Conservation (phyloP, 2,329 filamentous ascomycete species). For the Fusarium heterosporum region DNA sequence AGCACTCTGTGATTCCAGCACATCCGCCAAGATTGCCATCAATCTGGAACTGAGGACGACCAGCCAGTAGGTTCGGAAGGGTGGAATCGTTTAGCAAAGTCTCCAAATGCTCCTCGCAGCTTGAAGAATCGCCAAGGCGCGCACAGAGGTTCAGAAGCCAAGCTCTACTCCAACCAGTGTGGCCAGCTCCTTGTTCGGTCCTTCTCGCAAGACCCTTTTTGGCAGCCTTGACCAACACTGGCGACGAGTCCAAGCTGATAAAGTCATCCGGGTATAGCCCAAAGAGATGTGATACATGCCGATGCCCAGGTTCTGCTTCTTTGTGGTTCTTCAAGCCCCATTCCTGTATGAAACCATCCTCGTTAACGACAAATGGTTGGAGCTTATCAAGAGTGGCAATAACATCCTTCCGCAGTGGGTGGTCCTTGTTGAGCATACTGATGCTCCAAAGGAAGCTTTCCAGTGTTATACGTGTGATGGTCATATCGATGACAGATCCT, state of each 20-base stretch:
- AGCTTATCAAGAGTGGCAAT: constrained; percentile 12
- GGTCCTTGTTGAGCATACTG: constrained; percentile 20
- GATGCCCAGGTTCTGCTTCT: constrained; percentile 60
- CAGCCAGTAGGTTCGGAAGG: constrained; percentile 37
- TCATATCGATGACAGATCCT: constrained; percentile 45
- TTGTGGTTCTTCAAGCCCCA: constrained; percentile 53
- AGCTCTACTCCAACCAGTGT: constrained; percentile 64
- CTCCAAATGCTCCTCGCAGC: constrained; percentile 33
- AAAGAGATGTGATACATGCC: constrained; percentile 64
- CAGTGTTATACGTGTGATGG: constrained; percentile 37
- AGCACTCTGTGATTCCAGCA: constrained; percentile 40
- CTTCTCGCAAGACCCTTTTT: constrained; percentile 47
- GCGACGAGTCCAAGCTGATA: constrained; percentile 33
- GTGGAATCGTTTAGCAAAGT: constrained; percentile 32
- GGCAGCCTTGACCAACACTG: constrained; percentile 46
- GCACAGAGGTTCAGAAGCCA: constrained; percentile 64
- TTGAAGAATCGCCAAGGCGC: constrained; percentile 49
- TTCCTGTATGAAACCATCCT: constrained; percentile 52
- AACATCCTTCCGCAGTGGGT: constrained; percentile 5
- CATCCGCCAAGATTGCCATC: constrained; percentile 48
- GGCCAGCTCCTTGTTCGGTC: constrained; percentile 54
- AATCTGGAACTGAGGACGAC: constrained; percentile 47
- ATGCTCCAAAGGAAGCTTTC: constrained; percentile 38
- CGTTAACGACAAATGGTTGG: constrained; percentile 27
- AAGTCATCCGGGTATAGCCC: constrained; percentile 59